Base-by-base conservation (phyloP, 768 basidiomycete genomes). In the Amanita muscaria region DNA sequence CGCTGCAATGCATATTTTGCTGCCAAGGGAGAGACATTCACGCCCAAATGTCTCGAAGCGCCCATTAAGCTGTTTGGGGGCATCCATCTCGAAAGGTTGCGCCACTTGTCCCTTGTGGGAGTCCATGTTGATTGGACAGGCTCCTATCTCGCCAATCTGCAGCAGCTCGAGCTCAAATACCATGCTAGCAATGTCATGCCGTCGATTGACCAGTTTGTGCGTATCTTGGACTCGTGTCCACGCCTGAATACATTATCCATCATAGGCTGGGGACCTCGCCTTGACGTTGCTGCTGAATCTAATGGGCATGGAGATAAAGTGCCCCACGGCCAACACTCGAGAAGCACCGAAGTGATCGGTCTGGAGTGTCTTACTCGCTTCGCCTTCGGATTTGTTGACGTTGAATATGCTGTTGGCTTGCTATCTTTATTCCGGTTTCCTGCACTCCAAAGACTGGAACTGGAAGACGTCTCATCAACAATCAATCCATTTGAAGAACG, bases 1-100 rank as follows among this genome's bases (percentile, higher is more conserved):
- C 66, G 79, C 18, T 80, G 78, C 55, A 80, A 80, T 53, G 74
- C 72, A 4, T 80, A 72, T 58, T 70, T 77, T 41, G 74, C 73
- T 2, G 55, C 59, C 7, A 64, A 56, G 24, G 72, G 66, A 5
- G 66, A 69, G 42, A 42, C 44, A 0, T 80, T 80, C 53, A 56
- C 59, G 11, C 79, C 79, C 2, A 46, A 56, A 4, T 49, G 50
- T 10, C 60, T 76, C 29, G 62, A 60, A 8, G 42, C 46, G 9
- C 71, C 72, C 1, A 41, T 79, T 0, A 55, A 64, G 0, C 61
- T 79, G 40, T 76, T 80, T 48, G 70, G 70, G 3, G 71, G 70
- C 4, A 39, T 49, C 5, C 23, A 53, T 3, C 50, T 68, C 2
- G 46, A 56, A 11, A 50, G 50, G 16, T 60, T 81, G 16, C 62